These are phyloP conservation scores for Pichiaceae sp. DNA, from an alignment of 1,139 yeast genomes.

Conservation along the genomic window DNA sequence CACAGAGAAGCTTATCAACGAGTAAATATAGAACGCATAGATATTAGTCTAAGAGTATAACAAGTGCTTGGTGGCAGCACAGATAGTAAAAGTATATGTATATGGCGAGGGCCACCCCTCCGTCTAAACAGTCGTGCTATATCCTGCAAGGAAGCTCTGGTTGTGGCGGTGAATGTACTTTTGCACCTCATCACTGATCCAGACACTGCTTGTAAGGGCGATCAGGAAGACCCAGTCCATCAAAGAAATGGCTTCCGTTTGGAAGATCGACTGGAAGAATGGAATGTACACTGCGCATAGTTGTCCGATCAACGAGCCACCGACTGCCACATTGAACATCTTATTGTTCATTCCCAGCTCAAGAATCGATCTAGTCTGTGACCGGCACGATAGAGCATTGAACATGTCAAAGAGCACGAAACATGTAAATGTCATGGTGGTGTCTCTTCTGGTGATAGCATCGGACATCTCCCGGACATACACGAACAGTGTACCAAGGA, in stretches of 20 bases:
- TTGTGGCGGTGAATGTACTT: constrained; percentile 33
- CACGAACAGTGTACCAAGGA: constrained; percentile 76
- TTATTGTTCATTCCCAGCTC: constrained; percentile 72
- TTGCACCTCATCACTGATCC: constrained; percentile 76
- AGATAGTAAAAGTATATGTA: too few relatives aligned
- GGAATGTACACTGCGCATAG: constrained; percentile 88
- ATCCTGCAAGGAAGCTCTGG: constrained; percentile 14
- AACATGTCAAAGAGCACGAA: constrained; percentile 94
- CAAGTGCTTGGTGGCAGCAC: too few relatives aligned
- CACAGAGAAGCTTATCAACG: constrained; percentile 51
- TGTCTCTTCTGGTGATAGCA: constrained; percentile 84
- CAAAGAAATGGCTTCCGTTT: constrained; percentile 78
- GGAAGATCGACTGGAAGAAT: constrained; percentile 84
- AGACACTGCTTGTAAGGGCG: constrained; percentile 66
- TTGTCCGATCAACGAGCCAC: constrained; percentile 88
- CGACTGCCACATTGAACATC: constrained; percentile 90
- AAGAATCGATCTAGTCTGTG: constrained; percentile 71
- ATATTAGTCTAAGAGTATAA: background rate
- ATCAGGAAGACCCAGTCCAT: constrained; percentile 59
- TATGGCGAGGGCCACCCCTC: too few relatives aligned
- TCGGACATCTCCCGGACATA: constrained; percentile 81
- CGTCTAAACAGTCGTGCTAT: constrained; percentile 20
- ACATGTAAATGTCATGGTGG: constrained; percentile 98
- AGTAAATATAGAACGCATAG: background rate
- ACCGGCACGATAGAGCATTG: constrained; percentile 89